Evolutionary conservation across 805 yeast species (phyloP).

Genomic region (Candida chauliodis): DNA sequence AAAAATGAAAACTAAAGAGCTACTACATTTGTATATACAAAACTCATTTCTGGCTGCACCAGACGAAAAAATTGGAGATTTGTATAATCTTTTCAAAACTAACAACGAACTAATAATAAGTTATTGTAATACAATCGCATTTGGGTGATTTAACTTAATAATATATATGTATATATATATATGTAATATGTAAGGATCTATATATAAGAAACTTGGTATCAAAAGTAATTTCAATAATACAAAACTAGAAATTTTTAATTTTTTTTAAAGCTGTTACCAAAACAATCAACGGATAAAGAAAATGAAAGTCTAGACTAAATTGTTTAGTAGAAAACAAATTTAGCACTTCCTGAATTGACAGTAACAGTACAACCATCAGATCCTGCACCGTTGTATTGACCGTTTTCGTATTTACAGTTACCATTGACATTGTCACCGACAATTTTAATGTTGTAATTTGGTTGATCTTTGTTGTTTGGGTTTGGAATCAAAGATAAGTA

Average conservation of each 20-base stretch:
- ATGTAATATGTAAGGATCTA: neutral
- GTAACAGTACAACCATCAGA: slow-evolving; percentile 79
- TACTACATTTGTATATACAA: slow-evolving; percentile 33
- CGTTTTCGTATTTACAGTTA: slow-evolving; percentile 75
- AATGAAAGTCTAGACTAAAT: neutral
- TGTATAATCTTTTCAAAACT: slow-evolving; percentile 26
- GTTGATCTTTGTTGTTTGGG: slow-evolving; percentile 75
- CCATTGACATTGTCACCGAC: slow-evolving; percentile 59
- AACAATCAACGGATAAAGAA: neutral
- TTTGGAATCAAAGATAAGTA: slow-evolving; percentile 92
- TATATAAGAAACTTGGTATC: slow-evolving; percentile 1
- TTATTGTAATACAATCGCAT: slow-evolving; percentile 39
- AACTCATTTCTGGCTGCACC: slow-evolving; percentile 42
- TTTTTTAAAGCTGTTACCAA: slow-evolving; percentile 1
- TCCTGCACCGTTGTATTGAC: slow-evolving; percentile 62
- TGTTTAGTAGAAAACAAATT: slow-evolving; percentile 44
- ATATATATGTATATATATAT: neutral
- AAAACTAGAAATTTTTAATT: slow-evolving; percentile 4
- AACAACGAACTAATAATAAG: slow-evolving; percentile 34
- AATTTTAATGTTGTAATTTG: slow-evolving; percentile 59
- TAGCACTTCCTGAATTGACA: slow-evolving; percentile 56
- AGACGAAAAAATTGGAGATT: slow-evolving; percentile 34
- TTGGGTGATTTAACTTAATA: slow-evolving; percentile 22
- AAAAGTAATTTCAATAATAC: slow-evolving; percentile 3
- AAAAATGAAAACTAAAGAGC: slow-evolving; percentile 25